Evolutionary conservation across 805 yeast genomes (phyloP), one percentile per base, ranked within the genome.

Genomic region (Barnettozyma sucrosica): DNA sequence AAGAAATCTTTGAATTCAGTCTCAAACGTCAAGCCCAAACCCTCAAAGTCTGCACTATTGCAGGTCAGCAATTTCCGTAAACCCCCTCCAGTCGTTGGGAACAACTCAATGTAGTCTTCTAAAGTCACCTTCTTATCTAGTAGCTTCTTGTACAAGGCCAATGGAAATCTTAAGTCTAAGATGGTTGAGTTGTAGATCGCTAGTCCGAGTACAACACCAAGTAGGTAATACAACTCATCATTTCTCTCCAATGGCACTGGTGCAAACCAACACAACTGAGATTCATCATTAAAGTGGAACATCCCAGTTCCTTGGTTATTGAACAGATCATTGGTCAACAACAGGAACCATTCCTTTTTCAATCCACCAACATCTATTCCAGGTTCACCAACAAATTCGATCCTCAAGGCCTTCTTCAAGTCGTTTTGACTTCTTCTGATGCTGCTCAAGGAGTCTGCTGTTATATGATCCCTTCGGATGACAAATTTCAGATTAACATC

Each of bases 311-410:
- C 69, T 2, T 89, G 85, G 21, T 24, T 34, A 57, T 76, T 77
- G 60, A 90, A 85, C 2, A 92, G 63, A 23, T 83, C 83, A 49
- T 77, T 77, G 1, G 86, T 81, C 36, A 93, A 68, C 36, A 90
- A 66, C 42, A 80, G 70, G 64, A 93, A 90, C 99, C 99, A 92
- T 59, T 92, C 99, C 59, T 89, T 90, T 57, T 84, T 80, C 49
- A 92, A 72, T 0, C 99, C 99, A 2, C 99, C 98, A 1, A 89
- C 97, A 68, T 92, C 99, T 20, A 92, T 77, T 0, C 98, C 99
- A 0, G 90, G 95, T 60, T 92, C 99, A 50, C 82, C 82, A 4
- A 83, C 68, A 63, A 93, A 92, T 56, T 86, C 90, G 8, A 93
- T 83, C 51, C 80, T 75, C 26, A 92, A 65, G 2, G 88, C 77